Evolutionary conservation across 2,329 filamentous ascomycete species (phyloP), one percentile per base, ranked within the genome.

Genomic region (Hypoxylon sp.): DNA sequence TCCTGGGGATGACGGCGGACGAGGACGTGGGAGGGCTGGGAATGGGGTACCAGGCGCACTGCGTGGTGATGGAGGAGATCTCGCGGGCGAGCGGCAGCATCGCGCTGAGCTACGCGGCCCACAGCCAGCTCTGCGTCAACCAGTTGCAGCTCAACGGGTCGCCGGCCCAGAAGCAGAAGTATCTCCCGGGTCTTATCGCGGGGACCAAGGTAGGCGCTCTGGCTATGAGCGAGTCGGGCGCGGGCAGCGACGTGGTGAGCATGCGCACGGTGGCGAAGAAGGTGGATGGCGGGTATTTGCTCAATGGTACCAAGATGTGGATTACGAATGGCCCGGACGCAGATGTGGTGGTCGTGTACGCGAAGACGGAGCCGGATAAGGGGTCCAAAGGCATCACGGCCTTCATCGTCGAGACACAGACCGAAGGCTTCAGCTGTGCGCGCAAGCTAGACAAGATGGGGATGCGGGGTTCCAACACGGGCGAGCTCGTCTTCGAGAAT

Each of bases 241-340:
- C 95, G 0, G 95, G 95, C 13, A 94, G 91, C 73, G 95, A 99
- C 81, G 95, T 99, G 2, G 94, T 99, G 28, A 93, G 91, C 80
- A 98, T 98, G 95, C 93, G 94, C 79, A 97, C 91, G 48, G 91
- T 88, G 2, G 95, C 94, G 0, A 91, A 89, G 78, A 85, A 88
- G 70, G 92, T 93, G 10, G 92, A 96, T 74, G 94, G 94, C 36
- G 95, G 95, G 28, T 98, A 92, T 79, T 69, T 94, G 19, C 83
- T 99, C 60, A 93, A 94, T 76, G 95, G 94, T 32, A 93, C 91
- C 67, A 98, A 99, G 86, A 98, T 98, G 95, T 99, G 95, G 95
- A 99, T 99, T 78, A 99, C 95, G 68, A 99, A 99, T 80, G 93
- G 95, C 3, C 95, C 95, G 0, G 94, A 98, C 78, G 96, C 96